Percentiles rank a stretch among this genome's conserved stretches.
Conservation (phyloP, 441 rosid genomes). For the Jatropha podagrica region DNA sequence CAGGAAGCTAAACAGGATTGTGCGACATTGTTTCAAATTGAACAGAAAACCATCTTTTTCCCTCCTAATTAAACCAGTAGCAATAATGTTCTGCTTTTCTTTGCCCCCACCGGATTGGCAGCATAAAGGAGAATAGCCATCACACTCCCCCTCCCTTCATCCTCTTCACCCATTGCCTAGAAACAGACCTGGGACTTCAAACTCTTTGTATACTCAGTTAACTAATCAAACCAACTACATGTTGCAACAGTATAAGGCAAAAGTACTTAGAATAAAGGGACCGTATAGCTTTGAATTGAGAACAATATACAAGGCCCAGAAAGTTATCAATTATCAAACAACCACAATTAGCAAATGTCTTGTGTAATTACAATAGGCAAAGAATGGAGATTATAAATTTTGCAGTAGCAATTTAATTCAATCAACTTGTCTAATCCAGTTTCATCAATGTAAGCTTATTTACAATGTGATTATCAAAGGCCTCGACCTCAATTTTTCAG, state of each 20-base stretch:
- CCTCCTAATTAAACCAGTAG: neutral
- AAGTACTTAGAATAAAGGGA: neutral
- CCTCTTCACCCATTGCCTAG: neutral
- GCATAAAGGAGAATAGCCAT: neutral
- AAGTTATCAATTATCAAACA: neutral
- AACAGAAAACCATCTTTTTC: neutral
- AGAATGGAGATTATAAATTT: neutral
- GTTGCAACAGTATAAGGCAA: neutral
- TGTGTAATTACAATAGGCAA: neutral
- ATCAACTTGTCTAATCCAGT: neutral
- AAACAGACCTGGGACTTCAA: neutral
- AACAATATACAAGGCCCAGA: neutral
- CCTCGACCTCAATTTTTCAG: neutral
- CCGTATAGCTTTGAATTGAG: neutral
- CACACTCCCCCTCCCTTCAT: neutral
- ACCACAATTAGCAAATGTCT: neutral
- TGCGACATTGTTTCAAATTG: neutral
- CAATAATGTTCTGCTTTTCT: neutral
- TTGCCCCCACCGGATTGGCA: neutral
- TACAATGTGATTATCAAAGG: neutral
- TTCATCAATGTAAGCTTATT: slow-evolving; percentile 4
- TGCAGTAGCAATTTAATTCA: neutral
- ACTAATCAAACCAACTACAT: neutral
- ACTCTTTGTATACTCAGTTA: neutral
- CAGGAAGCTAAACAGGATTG: neutral